Evolutionary conservation across 331 rosid species (phyloP), one percentile per base, ranked within the genome.

Genomic region (Cucumis variabilis): DNA sequence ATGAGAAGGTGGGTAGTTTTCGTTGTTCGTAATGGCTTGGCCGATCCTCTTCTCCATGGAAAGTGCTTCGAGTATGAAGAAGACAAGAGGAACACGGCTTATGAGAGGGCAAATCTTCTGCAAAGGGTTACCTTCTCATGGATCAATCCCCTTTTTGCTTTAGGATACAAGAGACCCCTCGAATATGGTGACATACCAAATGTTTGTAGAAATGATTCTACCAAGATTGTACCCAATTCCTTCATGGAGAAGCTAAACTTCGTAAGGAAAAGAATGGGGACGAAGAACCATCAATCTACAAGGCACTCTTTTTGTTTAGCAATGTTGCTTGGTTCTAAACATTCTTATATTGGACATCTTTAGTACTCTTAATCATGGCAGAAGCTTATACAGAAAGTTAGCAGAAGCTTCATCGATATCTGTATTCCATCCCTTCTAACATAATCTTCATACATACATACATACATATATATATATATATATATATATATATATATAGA

Each of bases 261-360:
- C n/a, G n/a, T n/a, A n/a, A n/a, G n/a, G n/a, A n/a, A n/a, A n/a
- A n/a, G n/a, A n/a, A n/a, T n/a, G n/a, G n/a, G n/a, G n/a, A n/a
- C n/a, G n/a, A n/a, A n/a, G n/a, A n/a, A n/a, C n/a, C n/a, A n/a
- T n/a, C n/a, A n/a, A n/a, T n/a, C n/a, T n/a, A n/a, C n/a, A n/a
- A n/a, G n/a, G n/a, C n/a, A n/a, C n/a, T n/a, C n/a, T n/a, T n/a
- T n/a, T n/a, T n/a, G n/a, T n/a, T n/a, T n/a, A n/a, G n/a, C n/a
- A n/a, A n/a, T n/a, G n/a, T n/a, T n/a, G n/a, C n/a, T n/a, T n/a
- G n/a, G n/a, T n/a, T n/a, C n/a, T n/a, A n/a, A n/a, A n/a, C n/a
- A n/a, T n/a, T n/a, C n/a, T n/a, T n/a, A n/a, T n/a, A n/a, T 27
- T 97, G 99, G 99, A 95, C 98, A 37, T 93, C 99, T 50, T 96